Conservation (phyloP, 2,329 filamentous ascomycete species). For the Polychaeton citri region DNA sequence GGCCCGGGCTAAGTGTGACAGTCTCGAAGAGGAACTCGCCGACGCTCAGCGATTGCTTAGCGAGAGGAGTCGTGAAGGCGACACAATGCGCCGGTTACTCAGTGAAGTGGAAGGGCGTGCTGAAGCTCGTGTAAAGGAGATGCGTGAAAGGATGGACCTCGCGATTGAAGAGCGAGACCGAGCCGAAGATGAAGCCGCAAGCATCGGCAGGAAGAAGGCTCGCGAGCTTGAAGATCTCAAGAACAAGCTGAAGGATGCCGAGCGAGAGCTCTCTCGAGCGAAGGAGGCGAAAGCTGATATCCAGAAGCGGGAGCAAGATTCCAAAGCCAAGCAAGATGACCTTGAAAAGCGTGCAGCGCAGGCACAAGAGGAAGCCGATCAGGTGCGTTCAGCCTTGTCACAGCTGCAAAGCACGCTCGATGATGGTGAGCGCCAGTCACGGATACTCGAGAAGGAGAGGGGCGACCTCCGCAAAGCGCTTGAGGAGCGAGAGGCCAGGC, state of each 20-base stretch:
- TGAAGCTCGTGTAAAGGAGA: slow-evolving; percentile 71
- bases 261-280: slow-evolving; percentile 59
- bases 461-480: slow-evolving; percentile 59
- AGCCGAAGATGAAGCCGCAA: slow-evolving; percentile 79
- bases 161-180: slow-evolving; percentile 90
- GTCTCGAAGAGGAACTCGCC: slow-evolving; percentile 78
- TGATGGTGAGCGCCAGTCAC: slow-evolving; percentile 70
- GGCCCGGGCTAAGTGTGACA: slow-evolving; percentile 65
- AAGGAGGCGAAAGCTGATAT: slow-evolving; percentile 67
- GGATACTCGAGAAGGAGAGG: slow-evolving; percentile 73
- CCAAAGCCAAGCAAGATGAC: slow-evolving; percentile 60
- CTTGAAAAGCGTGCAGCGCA: slow-evolving; percentile 58
- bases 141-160: slow-evolving; percentile 75
- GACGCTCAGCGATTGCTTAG: slow-evolving; percentile 77
- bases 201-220: slow-evolving; percentile 58
- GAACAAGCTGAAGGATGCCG: slow-evolving; percentile 63
- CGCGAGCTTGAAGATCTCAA: slow-evolving; percentile 81
- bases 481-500: slow-evolving; percentile 62
- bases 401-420: slow-evolving; percentile 71
- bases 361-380: slow-evolving; percentile 58
- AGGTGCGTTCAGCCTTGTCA: slow-evolving; percentile 63
- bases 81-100: slow-evolving; percentile 84
- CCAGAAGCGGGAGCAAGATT: slow-evolving; percentile 58
- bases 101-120: slow-evolving; percentile 75
- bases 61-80: slow-evolving; percentile 80